These are phyloP conservation scores for Gamarada debralockiae DNA, from an alignment of 495 filamentous ascomycete genomes.

Conservation along the genomic window DNA sequence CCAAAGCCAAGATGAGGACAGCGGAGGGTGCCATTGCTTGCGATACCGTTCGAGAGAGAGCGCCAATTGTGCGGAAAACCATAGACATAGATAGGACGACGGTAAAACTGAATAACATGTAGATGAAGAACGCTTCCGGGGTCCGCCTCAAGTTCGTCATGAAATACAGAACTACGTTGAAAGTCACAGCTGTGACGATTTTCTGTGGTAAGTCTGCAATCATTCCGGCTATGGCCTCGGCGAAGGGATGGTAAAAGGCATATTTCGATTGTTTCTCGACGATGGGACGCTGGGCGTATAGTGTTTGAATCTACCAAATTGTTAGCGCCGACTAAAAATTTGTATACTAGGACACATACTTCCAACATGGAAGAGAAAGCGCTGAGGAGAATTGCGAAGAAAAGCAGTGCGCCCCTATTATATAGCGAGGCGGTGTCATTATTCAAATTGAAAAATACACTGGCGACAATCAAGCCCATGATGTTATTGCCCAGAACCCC, in stretches of 20 bases:
- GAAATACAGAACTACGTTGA: conserved; percentile 70
- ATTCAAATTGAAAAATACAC: conserved; percentile 43
- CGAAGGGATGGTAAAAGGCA: conserved; percentile 61
- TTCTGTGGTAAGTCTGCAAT: conserved; percentile 64
- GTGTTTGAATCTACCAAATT: conserved; percentile 60
- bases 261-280: conserved; percentile 65
- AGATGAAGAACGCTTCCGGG: conserved; percentile 58
- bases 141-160: conserved; percentile 48
- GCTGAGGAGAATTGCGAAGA: conserved; percentile 52
- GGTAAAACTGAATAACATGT: conserved; percentile 63
- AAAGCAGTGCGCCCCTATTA: conserved; percentile 54
- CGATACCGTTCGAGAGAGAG: conserved; percentile 68
- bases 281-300: conserved; percentile 59
- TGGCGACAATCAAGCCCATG: conserved; percentile 39
- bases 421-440: conserved; percentile 37
- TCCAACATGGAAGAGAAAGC: conserved; percentile 52
- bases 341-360: too few relatives aligned
- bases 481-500: conserved; percentile 67
- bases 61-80: conserved; percentile 78
- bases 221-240: conserved; percentile 55
- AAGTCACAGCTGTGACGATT: conserved; percentile 21
- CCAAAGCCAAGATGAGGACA: conserved; percentile 54
- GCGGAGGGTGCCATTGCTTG: conserved; percentile 83
- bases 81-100: conserved; percentile 63
- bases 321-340: too few relatives aligned